Evolutionary conservation across 2,329 filamentous ascomycete species (phyloP).

Genomic region (Colletotrichum scovillei): DNA sequence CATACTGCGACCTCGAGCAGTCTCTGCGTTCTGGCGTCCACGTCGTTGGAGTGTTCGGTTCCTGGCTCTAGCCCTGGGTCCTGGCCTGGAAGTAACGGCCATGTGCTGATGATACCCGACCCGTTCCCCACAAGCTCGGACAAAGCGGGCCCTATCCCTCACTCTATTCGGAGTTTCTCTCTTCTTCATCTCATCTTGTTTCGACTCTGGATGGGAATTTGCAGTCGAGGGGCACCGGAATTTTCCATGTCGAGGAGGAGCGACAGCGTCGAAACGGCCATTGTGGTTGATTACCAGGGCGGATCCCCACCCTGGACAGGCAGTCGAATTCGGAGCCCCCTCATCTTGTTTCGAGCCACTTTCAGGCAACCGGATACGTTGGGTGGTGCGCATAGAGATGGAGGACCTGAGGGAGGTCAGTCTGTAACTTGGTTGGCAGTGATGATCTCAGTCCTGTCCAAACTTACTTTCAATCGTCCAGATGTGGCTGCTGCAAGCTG

Average conservation of each 20-base stretch:
- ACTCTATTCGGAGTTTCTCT: background rate
- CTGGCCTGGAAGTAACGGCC: conserved; percentile 15
- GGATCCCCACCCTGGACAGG: background rate
- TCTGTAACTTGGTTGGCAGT: background rate
- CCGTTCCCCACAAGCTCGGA: background rate
- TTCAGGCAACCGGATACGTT: background rate
- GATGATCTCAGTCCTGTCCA: background rate
- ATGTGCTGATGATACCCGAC: conserved; percentile 17
- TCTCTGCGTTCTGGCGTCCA: background rate
- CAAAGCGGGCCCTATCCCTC: background rate
- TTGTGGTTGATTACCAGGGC: background rate
- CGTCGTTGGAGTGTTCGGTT: background rate
- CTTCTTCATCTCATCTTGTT: background rate
- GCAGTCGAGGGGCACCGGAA: background rate
- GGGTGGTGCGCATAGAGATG: background rate
- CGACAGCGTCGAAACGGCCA: background rate
- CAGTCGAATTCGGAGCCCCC: background rate
- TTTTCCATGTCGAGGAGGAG: background rate
- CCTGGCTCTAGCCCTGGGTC: conserved; percentile 9
- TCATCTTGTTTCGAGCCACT: background rate
- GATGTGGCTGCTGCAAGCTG: background rate
- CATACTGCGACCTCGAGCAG: conserved; percentile 4
- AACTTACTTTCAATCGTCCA: background rate
- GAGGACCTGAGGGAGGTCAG: background rate
- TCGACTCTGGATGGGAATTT: background rate